phyloP scores from a whole-genome alignment of 805 yeast genomes.

The Cyberlindnera veronae region DNA sequence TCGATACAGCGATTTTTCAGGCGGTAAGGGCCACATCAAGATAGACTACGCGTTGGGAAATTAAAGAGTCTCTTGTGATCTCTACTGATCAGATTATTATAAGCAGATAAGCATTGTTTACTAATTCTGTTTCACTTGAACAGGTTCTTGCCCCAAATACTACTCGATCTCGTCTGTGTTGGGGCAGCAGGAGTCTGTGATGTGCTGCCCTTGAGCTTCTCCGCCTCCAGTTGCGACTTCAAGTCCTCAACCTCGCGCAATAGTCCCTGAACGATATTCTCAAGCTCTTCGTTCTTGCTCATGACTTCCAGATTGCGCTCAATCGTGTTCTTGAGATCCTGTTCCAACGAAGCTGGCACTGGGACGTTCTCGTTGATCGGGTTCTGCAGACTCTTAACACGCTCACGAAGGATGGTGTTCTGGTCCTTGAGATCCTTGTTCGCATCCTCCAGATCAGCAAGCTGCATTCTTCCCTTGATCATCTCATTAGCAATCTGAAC shows the following conservation, averaged over 20 bases:
- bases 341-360: constrained; percentile 39
- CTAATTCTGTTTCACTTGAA: constrained; percentile 22
- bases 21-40: constrained; percentile 12
- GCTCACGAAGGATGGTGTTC: constrained; percentile 43
- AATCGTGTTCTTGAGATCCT: constrained; percentile 57
- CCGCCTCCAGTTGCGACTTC: constrained; percentile 22
- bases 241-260: constrained; percentile 39
- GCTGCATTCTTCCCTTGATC: constrained; percentile 71
- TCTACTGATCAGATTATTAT: neutral
- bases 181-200: constrained; percentile 1
- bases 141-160: constrained; percentile 24
- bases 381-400: constrained; percentile 28
- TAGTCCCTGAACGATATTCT: constrained; percentile 45
- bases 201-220: constrained; percentile 2
- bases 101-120: neutral
- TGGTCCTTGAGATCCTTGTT: constrained; percentile 54
- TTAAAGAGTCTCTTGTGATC: no score
- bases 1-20: neutral
- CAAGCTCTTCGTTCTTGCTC: constrained; percentile 55
- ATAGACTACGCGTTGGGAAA: no score
- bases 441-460: constrained; percentile 75
- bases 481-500: constrained; percentile 82
- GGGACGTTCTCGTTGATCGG: constrained; percentile 31
- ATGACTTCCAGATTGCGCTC: constrained; percentile 62
- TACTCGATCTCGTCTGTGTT: constrained; percentile 1